phyloP scores from a whole-genome alignment of 2,329 filamentous ascomycete species.

The Calonectria hongkongensis region DNA sequence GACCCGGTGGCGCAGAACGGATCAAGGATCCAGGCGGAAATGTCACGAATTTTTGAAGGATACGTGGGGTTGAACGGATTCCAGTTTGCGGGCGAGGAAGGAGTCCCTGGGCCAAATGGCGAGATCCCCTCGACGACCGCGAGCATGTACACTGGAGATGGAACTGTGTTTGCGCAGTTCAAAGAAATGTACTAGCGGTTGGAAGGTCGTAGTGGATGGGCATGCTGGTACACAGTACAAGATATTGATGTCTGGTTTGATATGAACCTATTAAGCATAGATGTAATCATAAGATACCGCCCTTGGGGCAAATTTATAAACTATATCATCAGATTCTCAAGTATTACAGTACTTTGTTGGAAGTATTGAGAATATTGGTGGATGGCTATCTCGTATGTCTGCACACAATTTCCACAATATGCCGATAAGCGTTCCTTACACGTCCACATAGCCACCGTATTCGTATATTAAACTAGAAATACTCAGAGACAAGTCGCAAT shows the following conservation, averaged over 20 bases:
- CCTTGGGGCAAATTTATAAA: background rate
- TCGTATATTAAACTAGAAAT: too few species aligned
- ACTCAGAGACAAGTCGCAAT: too few species aligned
- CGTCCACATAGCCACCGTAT: too few species aligned
- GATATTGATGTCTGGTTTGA: constrained; percentile 16
- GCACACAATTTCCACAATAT: too few species aligned
- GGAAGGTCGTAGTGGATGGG: background rate
- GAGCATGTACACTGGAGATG: constrained; percentile 49
- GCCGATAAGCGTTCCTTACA: too few species aligned
- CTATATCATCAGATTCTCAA: background rate
- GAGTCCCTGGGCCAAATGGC: constrained; percentile 47
- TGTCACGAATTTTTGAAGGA: constrained; percentile 68
- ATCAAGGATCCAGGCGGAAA: constrained; percentile 70
- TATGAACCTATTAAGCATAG: constrained; percentile 15
- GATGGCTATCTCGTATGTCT: too few species aligned
- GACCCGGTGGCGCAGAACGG: constrained; percentile 65
- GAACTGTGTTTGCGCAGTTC: constrained; percentile 44
- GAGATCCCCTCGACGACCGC: constrained; percentile 52
- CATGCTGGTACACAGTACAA: background rate
- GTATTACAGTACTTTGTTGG: background rate
- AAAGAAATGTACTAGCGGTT: constrained; percentile 43
- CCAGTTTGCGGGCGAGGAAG: constrained; percentile 56
- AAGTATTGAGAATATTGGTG: too few species aligned
- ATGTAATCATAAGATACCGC: constrained; percentile 10
- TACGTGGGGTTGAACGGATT: constrained; percentile 62